Base-by-base conservation (phyloP, 2,329 filamentous ascomycete genomes). In the Dendryphion nanum region DNA sequence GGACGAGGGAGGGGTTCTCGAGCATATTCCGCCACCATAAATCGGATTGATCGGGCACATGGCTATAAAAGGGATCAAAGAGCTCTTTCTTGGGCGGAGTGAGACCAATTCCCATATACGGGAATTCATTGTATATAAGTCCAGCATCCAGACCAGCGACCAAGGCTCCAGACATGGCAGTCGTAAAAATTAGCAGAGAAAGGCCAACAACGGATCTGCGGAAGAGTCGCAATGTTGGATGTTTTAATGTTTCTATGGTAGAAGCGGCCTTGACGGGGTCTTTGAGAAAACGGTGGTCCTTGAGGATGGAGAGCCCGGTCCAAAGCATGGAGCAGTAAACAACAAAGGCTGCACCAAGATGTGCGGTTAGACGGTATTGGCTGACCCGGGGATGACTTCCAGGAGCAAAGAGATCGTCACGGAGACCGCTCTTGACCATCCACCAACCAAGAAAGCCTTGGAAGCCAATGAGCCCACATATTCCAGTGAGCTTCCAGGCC, bases 121-220 rank as follows among this genome's bases (percentile, higher is more conserved):
- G 93, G 66, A 98, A 97, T 67, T 98, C 89, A 65, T 98, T 98
- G 75, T 98, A 98, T 68, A 98, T 97, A 40, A 98, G 76, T 6
- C 93, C 93, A 6, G 93, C 93, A 61, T 98, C 93, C 12, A 98
- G 82, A 20, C 93, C 93, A 5, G 93, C 93, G 20, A 98, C 93
- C 2, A 98, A 78, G 4, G 84, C 91, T 37, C 91, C 93, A 4
- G 93, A 96, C 79, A 98, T 87, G 58, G 87, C 89, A 4, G 93
- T 98, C 21, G 78, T 75, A 69, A 95, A 97, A 52, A 95, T 82
- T 18, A 98, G 78, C 3, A 76, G 73, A 6, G 84, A 78, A 18
- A 97, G 75, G 2, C 76, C 83, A 5, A 81, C 76, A 16, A 89
- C 83, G 15, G 82, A 83, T 53, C 82, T 78, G 37, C 86, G 83